A percentile compares a stretch with the other conserved stretches of the same genome.
phyloP scores from a whole-genome alignment of 148 eudicot genomes.

The Cornus suecica region DNA sequence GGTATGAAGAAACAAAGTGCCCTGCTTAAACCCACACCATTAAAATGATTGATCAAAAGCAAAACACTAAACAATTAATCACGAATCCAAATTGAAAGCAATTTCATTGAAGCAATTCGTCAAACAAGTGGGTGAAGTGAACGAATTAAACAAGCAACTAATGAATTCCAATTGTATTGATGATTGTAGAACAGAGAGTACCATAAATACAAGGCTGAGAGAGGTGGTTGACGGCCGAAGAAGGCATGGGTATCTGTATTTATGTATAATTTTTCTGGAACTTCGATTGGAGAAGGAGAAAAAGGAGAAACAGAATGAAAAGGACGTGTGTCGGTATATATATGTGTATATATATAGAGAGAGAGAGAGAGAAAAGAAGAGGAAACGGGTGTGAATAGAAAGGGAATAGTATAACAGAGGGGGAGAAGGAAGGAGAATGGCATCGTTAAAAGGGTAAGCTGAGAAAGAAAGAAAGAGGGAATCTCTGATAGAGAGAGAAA shows the following conservation, averaged over 20 bases:
- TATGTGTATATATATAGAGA: too few relatives aligned
- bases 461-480: constrained; percentile 16
- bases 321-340: constrained; percentile 60
- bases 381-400: too few relatives aligned
- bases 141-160: not conserved
- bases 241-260: constrained; percentile 54
- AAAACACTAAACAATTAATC: too few relatives aligned
- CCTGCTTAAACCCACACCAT: constrained; percentile 37
- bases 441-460: constrained; percentile 36
- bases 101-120: constrained; percentile 25
- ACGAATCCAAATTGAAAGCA: not conserved
- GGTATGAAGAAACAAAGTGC: constrained; percentile 40
- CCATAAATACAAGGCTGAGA: constrained; percentile 73
- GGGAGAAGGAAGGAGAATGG: constrained; percentile 29
- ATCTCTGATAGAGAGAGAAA: constrained; percentile 20
- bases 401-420: too few relatives aligned
- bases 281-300: constrained; percentile 29
- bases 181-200: constrained; percentile 14
- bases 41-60: constrained; percentile 7
- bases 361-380: constrained; percentile 5
- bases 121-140: constrained; percentile 14
- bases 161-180: not conserved
- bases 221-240: constrained; percentile 56
- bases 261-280: constrained; percentile 36
- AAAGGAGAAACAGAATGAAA: constrained; percentile 47